Base-by-base conservation (phyloP, 805 yeast genomes). In the Yamadazyma laniorum region DNA sequence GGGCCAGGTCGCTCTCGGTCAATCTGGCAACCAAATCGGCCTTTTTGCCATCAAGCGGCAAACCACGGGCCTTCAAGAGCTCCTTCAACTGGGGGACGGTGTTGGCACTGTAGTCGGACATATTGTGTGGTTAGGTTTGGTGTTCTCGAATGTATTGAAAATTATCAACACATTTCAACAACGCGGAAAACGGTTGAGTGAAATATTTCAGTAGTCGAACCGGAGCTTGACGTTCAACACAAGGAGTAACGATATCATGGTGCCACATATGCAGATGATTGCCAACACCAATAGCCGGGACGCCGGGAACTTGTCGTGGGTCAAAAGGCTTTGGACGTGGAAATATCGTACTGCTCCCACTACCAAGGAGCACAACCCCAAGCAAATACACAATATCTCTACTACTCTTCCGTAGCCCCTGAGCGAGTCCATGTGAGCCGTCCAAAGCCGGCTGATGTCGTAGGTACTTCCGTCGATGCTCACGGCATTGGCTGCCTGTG, bases 31-130 rank as follows among this genome's bases (percentile, higher is more conserved):
- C 67, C 49, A 85, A 65, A 36, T 88, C 96, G 29, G 83, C 80
- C 61, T 91, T 91, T 50, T 86, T 80, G 16, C 98, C 98, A 27
- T 75, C 75, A 5, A 70, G 67, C 2, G 93, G 59, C 35, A 91
- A 73, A 1, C 82, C 84, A 44, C 80, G 79, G 16, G 72, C 61
- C 51, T 82, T 82, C 51, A 91, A 73, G 40, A 77, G 53, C 45
- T 85, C 95, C 58, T 86, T 90, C 60, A 91, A 74, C 67, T 89
- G 95, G 14, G 82, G 80, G 35, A 89, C 96, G 2, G 90, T 82
- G 47, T 77, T 72, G n/a, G 80, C 54, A n/a, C 77, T 55, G 56
- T 80, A 82, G 8, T 72, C 72, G 13, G 77, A 47, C 82, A 79
- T 78, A 28, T 36, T 29, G 34, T 27, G 16, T 28, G 23, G 6